phyloP scores from a whole-genome alignment of 1,139 yeast species.

The Nakaseomyces uthaithaninus region DNA sequence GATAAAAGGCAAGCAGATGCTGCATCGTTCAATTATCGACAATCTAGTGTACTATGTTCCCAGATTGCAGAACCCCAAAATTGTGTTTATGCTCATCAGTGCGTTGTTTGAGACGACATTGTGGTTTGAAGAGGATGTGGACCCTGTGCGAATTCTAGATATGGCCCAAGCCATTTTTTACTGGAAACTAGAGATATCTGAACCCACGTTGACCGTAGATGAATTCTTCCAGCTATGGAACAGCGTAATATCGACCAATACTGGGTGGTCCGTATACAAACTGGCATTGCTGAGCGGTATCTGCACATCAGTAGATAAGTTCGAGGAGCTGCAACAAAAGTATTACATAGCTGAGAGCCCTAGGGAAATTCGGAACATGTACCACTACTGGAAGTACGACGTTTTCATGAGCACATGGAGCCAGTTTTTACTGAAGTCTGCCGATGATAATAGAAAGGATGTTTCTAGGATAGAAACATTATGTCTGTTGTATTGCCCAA shows the following conservation, averaged over 20 bases:
- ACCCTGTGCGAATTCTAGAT: constrained; percentile 17
- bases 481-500: constrained; percentile 4
- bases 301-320: constrained; percentile 17
- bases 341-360: constrained; percentile 22
- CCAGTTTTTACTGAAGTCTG: constrained; percentile 10
- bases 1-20: neutral
- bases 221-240: constrained; percentile 25
- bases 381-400: constrained; percentile 19
- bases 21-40: constrained; percentile 8
- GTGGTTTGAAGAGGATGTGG: constrained; percentile 11
- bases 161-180: constrained; percentile 19
- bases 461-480: constrained; percentile 2
- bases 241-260: constrained; percentile 12
- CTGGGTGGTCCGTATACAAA: constrained; percentile 20
- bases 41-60: constrained; percentile 27
- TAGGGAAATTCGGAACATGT: constrained; percentile 13
- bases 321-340: constrained; percentile 15
- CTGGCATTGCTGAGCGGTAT: constrained; percentile 25
- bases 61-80: constrained; percentile 14
- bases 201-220: constrained; percentile 21
- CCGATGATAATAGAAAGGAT: constrained; percentile 3
- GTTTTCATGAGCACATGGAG: constrained; percentile 22
- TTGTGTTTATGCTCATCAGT: constrained; percentile 13
- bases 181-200: constrained; percentile 30
- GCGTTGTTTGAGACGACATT: constrained; percentile 15